Conservation (phyloP, 208 protist species). For the Trypanosoma platydactyli region DNA sequence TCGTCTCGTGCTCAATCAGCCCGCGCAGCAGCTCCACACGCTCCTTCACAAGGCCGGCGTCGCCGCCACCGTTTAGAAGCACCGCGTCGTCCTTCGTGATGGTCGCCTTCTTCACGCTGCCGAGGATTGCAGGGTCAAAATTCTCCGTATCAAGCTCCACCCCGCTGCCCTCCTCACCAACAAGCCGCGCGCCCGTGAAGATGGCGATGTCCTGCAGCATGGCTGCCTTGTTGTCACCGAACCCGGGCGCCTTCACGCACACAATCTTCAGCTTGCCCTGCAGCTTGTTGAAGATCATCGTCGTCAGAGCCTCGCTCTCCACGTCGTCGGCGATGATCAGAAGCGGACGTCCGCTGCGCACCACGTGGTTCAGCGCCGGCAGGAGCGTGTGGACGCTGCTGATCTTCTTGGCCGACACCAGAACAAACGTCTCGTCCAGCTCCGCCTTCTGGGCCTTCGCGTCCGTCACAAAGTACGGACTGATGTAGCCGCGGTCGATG, state of each 20-base stretch:
- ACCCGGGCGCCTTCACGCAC: conserved; percentile 98
- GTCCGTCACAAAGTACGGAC: conserved; percentile 99
- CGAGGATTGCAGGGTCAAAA: conserved; percentile 86
- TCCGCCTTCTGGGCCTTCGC: conserved; percentile 97
- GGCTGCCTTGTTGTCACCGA: conserved; percentile 99
- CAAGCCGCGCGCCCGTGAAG: conserved; percentile 96
- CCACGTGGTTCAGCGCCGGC: conserved; percentile 82
- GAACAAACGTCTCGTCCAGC: conserved; percentile 96
- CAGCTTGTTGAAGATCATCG: conserved; percentile 95
- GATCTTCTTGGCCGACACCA: conserved; percentile 90
- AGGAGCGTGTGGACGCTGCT: conserved; percentile 81
- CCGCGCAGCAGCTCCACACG: conserved; percentile 96
- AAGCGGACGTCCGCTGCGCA: conserved; percentile 83
- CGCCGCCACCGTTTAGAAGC: conserved; percentile 97
- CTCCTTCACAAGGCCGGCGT: conserved; percentile 94
- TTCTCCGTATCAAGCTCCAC: conserved; percentile 91
- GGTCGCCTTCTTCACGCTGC: conserved; percentile 88
- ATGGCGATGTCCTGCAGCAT: conserved; percentile 99
- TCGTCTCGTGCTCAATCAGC: conserved; percentile 91
- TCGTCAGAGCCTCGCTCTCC: conserved; percentile 91
- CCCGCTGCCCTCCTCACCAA: conserved; percentile 94
- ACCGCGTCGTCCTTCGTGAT: conserved; percentile 98
- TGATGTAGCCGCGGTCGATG: conserved; percentile 98
- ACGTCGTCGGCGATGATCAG: conserved; percentile 91
- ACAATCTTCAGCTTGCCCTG: conserved; percentile 82